Conservation (phyloP, 768 basidiomycete genomes). For the Floccularia luteovirens region DNA sequence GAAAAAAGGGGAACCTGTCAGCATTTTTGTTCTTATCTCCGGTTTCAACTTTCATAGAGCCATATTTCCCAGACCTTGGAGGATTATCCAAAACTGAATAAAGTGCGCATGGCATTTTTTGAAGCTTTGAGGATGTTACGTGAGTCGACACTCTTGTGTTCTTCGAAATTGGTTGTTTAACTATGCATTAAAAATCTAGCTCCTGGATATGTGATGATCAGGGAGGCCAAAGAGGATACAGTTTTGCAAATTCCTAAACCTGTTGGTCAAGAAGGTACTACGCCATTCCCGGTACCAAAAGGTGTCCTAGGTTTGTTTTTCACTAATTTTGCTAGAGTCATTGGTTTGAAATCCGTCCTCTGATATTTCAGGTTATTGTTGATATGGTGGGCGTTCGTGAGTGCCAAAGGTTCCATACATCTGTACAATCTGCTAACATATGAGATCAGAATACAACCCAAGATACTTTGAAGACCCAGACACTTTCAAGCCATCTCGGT, state of each 20-base stretch:
- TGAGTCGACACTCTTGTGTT: constrained; percentile 15
- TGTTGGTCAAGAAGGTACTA: constrained; percentile 15
- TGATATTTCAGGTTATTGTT: constrained; percentile 22
- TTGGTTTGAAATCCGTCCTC: neutral
- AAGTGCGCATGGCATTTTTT: constrained; percentile 34
- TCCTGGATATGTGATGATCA: constrained; percentile 14
- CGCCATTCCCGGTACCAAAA: constrained; percentile 12
- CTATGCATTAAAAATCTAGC: too few species aligned
- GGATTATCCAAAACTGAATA: constrained; percentile 31
- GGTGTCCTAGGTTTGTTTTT: constrained; percentile 28
- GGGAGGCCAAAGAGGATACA: constrained; percentile 19
- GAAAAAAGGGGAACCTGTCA: constrained; percentile 23
- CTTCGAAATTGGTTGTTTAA: neutral
- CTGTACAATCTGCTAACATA: neutral
- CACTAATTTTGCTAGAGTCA: neutral
- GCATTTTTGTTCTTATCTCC: neutral
- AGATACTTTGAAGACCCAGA: constrained; percentile 40
- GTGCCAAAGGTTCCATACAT: constrained; percentile 15
- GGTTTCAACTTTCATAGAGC: neutral
- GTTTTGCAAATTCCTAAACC: constrained; percentile 16
- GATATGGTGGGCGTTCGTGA: constrained; percentile 45
- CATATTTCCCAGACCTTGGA: constrained; percentile 21
- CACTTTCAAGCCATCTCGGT: constrained; percentile 42
- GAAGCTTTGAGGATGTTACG: constrained; percentile 39
- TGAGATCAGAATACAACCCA: constrained; percentile 37